Conservation (phyloP, 140 eudicot genomes). For the Cichorium intybus region DNA sequence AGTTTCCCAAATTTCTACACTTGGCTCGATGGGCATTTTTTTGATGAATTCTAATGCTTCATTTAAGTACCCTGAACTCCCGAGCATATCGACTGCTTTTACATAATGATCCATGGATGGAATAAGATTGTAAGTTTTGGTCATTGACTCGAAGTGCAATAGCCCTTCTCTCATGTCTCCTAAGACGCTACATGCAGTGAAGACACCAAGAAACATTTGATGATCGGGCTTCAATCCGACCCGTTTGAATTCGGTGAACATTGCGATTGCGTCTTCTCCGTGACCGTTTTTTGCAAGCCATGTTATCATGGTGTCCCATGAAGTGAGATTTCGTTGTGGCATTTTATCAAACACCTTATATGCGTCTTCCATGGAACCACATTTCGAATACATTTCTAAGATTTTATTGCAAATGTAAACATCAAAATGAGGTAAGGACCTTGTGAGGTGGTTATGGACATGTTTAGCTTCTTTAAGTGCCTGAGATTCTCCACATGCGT, state of each 20-base stretch:
- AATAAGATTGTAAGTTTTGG: slow-evolving; percentile 33
- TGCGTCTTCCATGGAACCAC: slow-evolving; percentile 66
- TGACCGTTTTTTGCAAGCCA: slow-evolving; percentile 55
- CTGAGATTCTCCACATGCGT: background rate
- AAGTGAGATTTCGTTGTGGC: slow-evolving; percentile 50
- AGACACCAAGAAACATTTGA: slow-evolving; percentile 55
- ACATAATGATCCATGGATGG: slow-evolving; percentile 53
- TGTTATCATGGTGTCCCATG: slow-evolving; percentile 71
- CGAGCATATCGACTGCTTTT: slow-evolving; percentile 57
- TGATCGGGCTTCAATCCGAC: slow-evolving; percentile 52
- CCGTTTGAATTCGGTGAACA: slow-evolving; percentile 52
- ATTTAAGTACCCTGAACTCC: slow-evolving; percentile 52
- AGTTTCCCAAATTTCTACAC: slow-evolving; percentile 52
- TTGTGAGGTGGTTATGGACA: slow-evolving; percentile 47
- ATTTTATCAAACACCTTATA: slow-evolving; percentile 42
- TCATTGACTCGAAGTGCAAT: slow-evolving; percentile 67
- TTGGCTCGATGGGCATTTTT: slow-evolving; percentile 50
- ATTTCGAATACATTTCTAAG: slow-evolving; percentile 54
- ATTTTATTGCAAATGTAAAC: slow-evolving; percentile 40
- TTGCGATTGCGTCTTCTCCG: slow-evolving; percentile 58
- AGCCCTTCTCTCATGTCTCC: slow-evolving; percentile 61
- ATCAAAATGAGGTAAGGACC: slow-evolving; percentile 29
- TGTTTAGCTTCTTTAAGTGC: too few species aligned
- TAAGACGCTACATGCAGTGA: slow-evolving; percentile 51
- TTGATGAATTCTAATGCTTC: slow-evolving; percentile 67